phyloP scores from a whole-genome alignment of 2,329 filamentous ascomycete species.

The Exophiala alcalophila region DNA sequence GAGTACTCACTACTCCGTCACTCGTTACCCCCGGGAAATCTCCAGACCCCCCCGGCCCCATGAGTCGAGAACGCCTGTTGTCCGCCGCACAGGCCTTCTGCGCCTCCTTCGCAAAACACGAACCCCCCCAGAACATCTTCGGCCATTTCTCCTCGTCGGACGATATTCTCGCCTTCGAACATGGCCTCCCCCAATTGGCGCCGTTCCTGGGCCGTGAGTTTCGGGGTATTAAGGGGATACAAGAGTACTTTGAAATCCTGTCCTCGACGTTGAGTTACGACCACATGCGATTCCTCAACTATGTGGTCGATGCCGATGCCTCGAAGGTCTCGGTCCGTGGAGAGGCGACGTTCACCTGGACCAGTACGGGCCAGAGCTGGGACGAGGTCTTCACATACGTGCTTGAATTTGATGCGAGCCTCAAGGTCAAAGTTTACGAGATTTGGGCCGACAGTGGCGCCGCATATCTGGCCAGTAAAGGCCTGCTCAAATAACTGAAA shows the following conservation, averaged over 20 bases:
- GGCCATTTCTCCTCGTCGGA: constrained; percentile 37
- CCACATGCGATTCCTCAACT: constrained; percentile 39
- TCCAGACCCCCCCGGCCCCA: too few relatives aligned
- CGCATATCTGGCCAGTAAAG: constrained; percentile 40
- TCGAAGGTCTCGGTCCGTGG: constrained; percentile 38
- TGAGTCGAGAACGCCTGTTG: constrained; percentile 28
- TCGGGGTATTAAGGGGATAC: constrained; percentile 36
- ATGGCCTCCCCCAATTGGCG: constrained; percentile 41
- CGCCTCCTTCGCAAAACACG: constrained; percentile 33
- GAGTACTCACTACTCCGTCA: too few relatives aligned
- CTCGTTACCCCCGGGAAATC: too few relatives aligned
- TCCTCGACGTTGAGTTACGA: constrained; percentile 35
- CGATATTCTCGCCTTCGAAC: constrained; percentile 36
- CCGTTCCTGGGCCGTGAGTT: constrained; percentile 45
- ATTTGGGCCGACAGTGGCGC: constrained; percentile 47
- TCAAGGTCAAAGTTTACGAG: constrained; percentile 40
- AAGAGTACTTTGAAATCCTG: constrained; percentile 39
- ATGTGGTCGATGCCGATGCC: constrained; percentile 38
- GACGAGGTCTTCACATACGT: constrained; percentile 43
- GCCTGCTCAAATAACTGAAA: constrained; percentile 17
- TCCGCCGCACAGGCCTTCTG: constrained; percentile 34
- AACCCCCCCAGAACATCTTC: constrained; percentile 32
- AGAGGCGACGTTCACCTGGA: constrained; percentile 36
- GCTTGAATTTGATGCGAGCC: constrained; percentile 37
- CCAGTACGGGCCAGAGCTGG: constrained; percentile 38